These are phyloP conservation scores for Cutaneotrichosporon mucoides DNA, from an alignment of 1,284 basidiomycete genomes.

Conservation along the genomic window DNA sequence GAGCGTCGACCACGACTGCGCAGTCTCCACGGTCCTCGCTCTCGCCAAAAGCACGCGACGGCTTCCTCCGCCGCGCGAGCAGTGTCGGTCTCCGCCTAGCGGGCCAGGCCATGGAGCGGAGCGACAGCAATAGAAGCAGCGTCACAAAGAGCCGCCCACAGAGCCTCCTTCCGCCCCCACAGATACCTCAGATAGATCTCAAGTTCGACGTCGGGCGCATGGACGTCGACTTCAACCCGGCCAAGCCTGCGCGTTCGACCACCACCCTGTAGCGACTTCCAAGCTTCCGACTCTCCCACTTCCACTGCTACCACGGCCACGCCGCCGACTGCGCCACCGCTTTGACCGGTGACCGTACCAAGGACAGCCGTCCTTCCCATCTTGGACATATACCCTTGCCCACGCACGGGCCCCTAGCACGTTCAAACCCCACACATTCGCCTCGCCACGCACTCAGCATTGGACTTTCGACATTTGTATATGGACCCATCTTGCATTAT, in stretches of 20 bases:
- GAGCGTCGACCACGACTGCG: background rate
- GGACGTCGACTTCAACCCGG: slow-evolving; percentile 1
- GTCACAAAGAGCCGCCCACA: background rate
- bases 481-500: background rate
- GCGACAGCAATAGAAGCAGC: no score
- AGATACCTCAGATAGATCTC: slow-evolving; percentile 1
- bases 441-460: background rate
- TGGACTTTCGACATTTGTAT: slow-evolving; percentile 1
- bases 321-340: no score
- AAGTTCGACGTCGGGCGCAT: slow-evolving; percentile 5
- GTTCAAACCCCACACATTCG: no score
- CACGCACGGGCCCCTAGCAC: no score
- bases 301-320: no score
- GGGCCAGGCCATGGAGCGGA: no score
- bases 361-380: no score
- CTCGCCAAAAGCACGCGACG: background rate
- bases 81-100: background rate
- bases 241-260: background rate
- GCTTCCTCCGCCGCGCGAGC: background rate
- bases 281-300: no score
- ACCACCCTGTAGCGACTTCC: background rate
- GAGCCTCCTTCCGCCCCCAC: background rate
- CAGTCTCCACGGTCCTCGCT: background rate
- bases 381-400: no score
- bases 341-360: no score